Evolutionary conservation across 805 yeast species (phyloP).

Genomic region (Yarrowia divulgata): DNA sequence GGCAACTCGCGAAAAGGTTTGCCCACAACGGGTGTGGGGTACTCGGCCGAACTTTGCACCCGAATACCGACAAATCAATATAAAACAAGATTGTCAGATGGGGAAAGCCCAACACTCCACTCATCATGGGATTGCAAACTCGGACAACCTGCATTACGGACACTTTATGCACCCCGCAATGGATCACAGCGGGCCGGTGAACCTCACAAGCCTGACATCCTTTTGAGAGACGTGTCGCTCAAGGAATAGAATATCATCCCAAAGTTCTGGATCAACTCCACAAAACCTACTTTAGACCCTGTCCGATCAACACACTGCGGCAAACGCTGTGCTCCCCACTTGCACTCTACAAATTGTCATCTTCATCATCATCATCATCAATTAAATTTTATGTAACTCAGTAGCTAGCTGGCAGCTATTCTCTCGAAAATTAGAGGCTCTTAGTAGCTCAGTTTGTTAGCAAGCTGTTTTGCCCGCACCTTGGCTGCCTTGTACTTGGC

Average conservation of each 20-base stretch:
- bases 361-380: slow-evolving; percentile 20
- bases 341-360: too few relatives aligned
- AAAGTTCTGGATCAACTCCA: slow-evolving; percentile 15
- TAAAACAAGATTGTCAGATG: slow-evolving; percentile 29
- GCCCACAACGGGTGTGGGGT: slow-evolving; percentile 35
- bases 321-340: too few relatives aligned
- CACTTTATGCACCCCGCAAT: slow-evolving; percentile 5
- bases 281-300: slow-evolving; percentile 3
- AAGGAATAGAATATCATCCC: neutral
- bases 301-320: too few relatives aligned
- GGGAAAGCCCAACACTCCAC: slow-evolving; percentile 8
- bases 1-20: neutral
- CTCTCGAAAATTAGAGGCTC: neutral
- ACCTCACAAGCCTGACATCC: neutral
- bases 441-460: slow-evolving; percentile 32
- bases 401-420: slow-evolving; percentile 27
- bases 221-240: neutral
- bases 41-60: slow-evolving; percentile 36
- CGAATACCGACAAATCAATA: slow-evolving; percentile 34
- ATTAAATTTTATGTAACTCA: slow-evolving; percentile 11
- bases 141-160: neutral
- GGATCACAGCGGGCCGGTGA: neutral
- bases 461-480: slow-evolving; percentile 23
- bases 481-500: slow-evolving; percentile 30
- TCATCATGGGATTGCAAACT: neutral